A percentile compares a stretch with the other conserved stretches of the same genome.
phyloP scores from a whole-genome alignment of 2,329 filamentous ascomycete genomes.

The Ophiostoma novo-ulmi region DNA sequence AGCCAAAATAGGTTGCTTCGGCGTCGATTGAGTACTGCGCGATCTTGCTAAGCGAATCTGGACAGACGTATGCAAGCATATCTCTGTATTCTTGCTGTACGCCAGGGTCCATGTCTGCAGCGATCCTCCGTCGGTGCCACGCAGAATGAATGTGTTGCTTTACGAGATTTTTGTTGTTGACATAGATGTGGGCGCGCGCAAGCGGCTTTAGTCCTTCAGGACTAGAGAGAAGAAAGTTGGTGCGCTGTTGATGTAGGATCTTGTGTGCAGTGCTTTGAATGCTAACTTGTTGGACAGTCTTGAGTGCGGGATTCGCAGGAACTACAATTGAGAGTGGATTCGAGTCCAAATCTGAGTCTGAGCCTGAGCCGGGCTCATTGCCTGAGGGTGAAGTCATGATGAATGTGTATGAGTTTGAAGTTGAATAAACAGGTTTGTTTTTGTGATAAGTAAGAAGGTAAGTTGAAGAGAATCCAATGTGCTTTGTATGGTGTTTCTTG shows the following conservation, averaged over 20 bases:
- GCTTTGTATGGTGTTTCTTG: too few relatives aligned
- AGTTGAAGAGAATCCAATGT: too few relatives aligned
- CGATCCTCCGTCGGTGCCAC: neutral
- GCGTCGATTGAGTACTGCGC: neutral
- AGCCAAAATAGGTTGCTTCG: neutral
- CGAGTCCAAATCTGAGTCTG: too few relatives aligned
- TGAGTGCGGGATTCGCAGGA: neutral
- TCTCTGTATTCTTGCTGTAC: neutral
- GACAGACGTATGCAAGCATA: neutral
- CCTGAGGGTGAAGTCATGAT: neutral
- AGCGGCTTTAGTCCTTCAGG: too few relatives aligned
- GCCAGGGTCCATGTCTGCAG: neutral
- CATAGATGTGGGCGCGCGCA: too few relatives aligned
- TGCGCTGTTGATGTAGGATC: neutral
- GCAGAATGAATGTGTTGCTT: too few relatives aligned
- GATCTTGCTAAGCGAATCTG: neutral
- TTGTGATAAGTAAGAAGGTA: too few relatives aligned
- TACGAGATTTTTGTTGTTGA: too few relatives aligned
- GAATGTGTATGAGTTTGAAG: neutral
- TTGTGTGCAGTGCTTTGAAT: neutral
- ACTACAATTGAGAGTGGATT: neutral
- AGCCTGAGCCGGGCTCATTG: neutral
- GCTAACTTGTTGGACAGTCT: neutral
- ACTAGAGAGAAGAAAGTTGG: too few relatives aligned
- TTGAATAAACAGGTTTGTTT: too few relatives aligned